phyloP scores from a whole-genome alignment of 2,329 filamentous ascomycete species.

The Conoideocrella luteorostrata region DNA sequence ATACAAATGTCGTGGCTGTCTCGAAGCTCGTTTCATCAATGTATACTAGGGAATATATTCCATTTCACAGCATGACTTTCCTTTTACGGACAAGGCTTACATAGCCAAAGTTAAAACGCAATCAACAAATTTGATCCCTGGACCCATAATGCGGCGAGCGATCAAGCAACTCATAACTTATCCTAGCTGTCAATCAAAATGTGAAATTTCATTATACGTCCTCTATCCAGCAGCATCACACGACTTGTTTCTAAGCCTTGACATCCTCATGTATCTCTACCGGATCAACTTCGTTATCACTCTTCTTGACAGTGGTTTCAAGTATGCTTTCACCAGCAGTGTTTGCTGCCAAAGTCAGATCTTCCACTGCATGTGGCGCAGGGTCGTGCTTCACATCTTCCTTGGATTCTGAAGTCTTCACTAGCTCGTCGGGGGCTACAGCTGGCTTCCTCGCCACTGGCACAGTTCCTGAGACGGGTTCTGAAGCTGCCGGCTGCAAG shows the following conservation, averaged over 20 bases:
- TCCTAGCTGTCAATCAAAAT: neutral
- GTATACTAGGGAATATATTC: too few species aligned
- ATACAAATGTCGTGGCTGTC: too few species aligned
- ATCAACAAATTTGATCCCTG: too few species aligned
- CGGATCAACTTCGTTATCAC: conserved; percentile 27
- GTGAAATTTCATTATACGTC: neutral
- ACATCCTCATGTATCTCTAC: conserved; percentile 28
- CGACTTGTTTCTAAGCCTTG: conserved; percentile 16
- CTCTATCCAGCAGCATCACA: neutral
- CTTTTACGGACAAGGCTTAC: too few species aligned
- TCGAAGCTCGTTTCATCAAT: too few species aligned
- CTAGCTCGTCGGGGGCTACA: conserved; percentile 3
- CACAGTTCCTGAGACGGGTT: neutral
- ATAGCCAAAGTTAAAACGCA: too few species aligned
- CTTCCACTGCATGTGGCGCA: conserved; percentile 10
- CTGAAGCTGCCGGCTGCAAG: neutral
- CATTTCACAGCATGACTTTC: too few species aligned
- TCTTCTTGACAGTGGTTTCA: conserved; percentile 30
- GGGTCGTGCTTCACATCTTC: neutral
- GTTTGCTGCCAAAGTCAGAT: conserved; percentile 34
- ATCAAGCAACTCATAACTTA: too few species aligned
- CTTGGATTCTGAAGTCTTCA: neutral
- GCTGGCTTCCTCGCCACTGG: conserved; percentile 1
- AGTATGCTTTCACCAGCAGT: conserved; percentile 38
- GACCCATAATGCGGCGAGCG: too few species aligned